Conservation (phyloP, 495 filamentous ascomycete genomes). For the Friedmanniomyces simplex region DNA sequence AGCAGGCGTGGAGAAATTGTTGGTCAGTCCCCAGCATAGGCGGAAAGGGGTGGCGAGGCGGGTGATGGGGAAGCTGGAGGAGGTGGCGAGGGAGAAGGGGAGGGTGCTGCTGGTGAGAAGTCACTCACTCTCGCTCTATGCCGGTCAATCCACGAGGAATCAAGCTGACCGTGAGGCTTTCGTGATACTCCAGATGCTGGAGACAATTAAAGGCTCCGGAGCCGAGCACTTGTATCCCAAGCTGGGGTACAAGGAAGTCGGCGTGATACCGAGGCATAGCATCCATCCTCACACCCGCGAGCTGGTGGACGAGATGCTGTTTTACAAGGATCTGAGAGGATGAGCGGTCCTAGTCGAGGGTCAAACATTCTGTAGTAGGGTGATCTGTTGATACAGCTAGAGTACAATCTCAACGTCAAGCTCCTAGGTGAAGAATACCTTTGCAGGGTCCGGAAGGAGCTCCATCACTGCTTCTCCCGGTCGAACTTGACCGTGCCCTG, state of each 20-base stretch:
- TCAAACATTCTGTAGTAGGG: background rate
- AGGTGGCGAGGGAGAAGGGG: constrained; percentile 4
- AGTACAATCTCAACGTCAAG: background rate
- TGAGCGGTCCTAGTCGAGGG: background rate
- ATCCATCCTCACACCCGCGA: constrained; percentile 5
- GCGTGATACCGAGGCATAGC: constrained; percentile 14
- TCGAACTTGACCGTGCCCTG: constrained; percentile 18
- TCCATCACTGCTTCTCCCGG: constrained; percentile 3
- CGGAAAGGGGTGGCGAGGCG: constrained; percentile 8
- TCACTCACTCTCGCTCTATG: too few species aligned
- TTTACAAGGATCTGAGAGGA: constrained; percentile 16
- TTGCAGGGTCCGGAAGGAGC: background rate
- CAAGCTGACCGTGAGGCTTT: background rate
- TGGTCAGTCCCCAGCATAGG: constrained; percentile 9
- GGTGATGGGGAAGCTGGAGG: constrained; percentile 10
- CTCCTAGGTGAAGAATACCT: too few species aligned
- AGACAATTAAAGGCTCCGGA: constrained; percentile 10
- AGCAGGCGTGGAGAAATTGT: constrained; percentile 6
- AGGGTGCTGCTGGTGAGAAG: background rate
- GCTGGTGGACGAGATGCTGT: constrained; percentile 13
- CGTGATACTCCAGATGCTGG: constrained; percentile 6
- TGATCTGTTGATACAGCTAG: constrained; percentile 3
- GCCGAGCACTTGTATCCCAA: constrained; percentile 13
- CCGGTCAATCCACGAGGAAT: too few species aligned
- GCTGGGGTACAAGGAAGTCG: constrained; percentile 8